Base-by-base conservation (phyloP, 208 protist genomes). In the Leishmania amazonensis region DNA sequence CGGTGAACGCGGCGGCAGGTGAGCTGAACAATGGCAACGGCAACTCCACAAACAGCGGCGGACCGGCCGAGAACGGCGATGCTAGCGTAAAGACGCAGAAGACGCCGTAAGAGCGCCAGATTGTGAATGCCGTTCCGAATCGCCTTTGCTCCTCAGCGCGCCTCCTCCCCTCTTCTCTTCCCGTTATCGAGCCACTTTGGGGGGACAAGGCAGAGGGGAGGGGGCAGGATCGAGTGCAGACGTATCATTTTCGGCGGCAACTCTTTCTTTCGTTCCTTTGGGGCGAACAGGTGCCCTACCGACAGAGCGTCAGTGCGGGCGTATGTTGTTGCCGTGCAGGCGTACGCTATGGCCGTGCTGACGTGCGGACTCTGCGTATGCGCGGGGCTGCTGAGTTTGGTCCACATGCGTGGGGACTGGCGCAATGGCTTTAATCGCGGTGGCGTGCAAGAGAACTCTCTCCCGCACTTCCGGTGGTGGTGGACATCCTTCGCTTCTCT, bases 1-100 rank as follows among this genome's bases (percentile, higher is more conserved):
- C 85, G n/a, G 76, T 89, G 62, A 90, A 89, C 53, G 78, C 83
- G 49, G 68, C 85, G 13, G 80, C 85, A 0, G 83, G 81, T 7
- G 84, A 88, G 24, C 79, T 91, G 49, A 78, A 74, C 81, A 83
- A 74, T 81, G 51, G 73, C 75, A 40, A 78, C 76, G 47, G 58
- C 40, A 15, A 58, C 42, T 3, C 21, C n/a, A 70, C 9, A 15
- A 73, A 9, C 38, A 57, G 54, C n/a, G 57, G n/a, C 21, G 40
- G 71, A 77, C 17, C 54, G 45, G 54, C 72, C 60, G 57, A 49
- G 2, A 78, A 53, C 9, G 53, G 45, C 28, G 8, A 40, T 54
- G 45, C 60, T 28, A 53, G 35, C 24, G 60, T 47, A 17, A 64
- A 38, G 45, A 64, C 70, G 13, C 42, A 74, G 70, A 74, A 54